Evolutionary conservation across 225 moss, liverwort and hornwort species (phyloP).

Genomic region (Pseudisothecium myosuroides): DNA sequence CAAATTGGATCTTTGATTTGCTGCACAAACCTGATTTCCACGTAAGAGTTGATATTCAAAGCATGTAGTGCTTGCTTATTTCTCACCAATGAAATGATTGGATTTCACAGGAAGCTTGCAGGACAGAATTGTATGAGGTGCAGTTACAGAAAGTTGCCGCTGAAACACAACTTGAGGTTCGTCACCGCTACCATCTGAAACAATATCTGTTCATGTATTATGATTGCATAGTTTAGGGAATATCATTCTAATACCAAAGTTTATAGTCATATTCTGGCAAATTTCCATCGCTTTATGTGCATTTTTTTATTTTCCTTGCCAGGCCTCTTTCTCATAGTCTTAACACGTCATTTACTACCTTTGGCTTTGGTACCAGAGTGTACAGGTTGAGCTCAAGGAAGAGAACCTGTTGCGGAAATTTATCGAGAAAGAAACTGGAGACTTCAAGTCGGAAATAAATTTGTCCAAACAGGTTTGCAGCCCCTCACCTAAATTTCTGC

Average conservation of each 20-base stretch:
- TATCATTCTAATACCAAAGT: too few species aligned
- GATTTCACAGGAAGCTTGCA: slow-evolving; percentile 13
- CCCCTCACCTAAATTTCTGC: not conserved
- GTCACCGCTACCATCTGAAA: not conserved
- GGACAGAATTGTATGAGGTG: slow-evolving; percentile 6
- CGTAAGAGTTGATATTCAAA: not conserved
- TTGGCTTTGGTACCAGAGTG: not conserved
- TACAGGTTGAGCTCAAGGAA: slow-evolving; percentile 32
- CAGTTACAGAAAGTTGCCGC: slow-evolving; percentile 23
- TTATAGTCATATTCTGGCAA: not conserved
- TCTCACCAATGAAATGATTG: not conserved
- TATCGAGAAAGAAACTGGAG: slow-evolving; percentile 30
- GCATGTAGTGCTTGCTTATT: not conserved
- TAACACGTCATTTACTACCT: not conserved
- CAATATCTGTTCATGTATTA: not conserved
- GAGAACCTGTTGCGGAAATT: slow-evolving; percentile 33
- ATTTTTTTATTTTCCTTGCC: not conserved
- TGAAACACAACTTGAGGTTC: slow-evolving; percentile 31
- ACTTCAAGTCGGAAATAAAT: not conserved
- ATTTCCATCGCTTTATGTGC: not conserved
- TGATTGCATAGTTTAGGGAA: not conserved
- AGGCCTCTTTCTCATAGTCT: not conserved
- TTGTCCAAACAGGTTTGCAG: slow-evolving; percentile 13
- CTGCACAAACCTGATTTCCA: not conserved
- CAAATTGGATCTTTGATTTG: not conserved